A percentile compares a stretch with the other conserved stretches of the same genome.
These are phyloP conservation scores for Nannizziopsis arthrosporioides DNA, from an alignment of 2,329 filamentous ascomycete species.

Conservation along the genomic window DNA sequence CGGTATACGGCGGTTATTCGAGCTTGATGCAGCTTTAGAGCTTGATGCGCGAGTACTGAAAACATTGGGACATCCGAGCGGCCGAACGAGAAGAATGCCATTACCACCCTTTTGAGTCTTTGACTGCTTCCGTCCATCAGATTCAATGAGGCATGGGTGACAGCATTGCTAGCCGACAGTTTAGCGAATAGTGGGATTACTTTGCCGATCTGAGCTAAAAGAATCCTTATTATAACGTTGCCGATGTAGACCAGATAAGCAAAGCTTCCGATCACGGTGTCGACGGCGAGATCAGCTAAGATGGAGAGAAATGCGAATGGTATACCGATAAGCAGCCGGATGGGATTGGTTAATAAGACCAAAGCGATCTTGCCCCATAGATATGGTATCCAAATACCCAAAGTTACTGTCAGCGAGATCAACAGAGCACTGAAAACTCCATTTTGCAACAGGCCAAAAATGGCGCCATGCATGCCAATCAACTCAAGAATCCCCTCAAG, in stretches of 20 bases:
- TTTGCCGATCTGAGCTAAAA: conserved; percentile 26
- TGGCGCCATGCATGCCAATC: conserved; percentile 87
- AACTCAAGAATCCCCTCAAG: conserved; percentile 93
- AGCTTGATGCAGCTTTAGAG: conserved; percentile 50
- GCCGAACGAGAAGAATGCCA: conserved; percentile 32
- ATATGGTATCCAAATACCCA: conserved; percentile 84
- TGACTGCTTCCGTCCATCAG: conserved; percentile 33
- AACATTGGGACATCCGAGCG: conserved; percentile 61
- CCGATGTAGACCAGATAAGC: conserved; percentile 40
- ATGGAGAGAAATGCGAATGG: conserved; percentile 62
- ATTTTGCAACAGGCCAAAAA: conserved; percentile 84
- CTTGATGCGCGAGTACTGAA: conserved; percentile 62
- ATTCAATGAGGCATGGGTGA: conserved; percentile 32
- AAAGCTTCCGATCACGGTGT: conserved; percentile 54
- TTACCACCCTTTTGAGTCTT: conserved; percentile 29
- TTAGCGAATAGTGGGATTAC: conserved; percentile 28
- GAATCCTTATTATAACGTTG: conserved; percentile 25
- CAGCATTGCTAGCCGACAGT: conserved; percentile 26
- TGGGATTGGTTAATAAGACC: conserved; percentile 65
- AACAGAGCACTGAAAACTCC: conserved; percentile 87
- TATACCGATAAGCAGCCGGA: conserved; percentile 53
- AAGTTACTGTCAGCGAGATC: conserved; percentile 72
- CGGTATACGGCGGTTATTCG: conserved; percentile 37
- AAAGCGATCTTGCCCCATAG: conserved; percentile 78
- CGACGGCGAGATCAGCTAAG: conserved; percentile 66